A percentile compares a stretch with the other conserved stretches of the same genome.
Evolutionary conservation across 1,284 basidiomycete species (phyloP).

Genomic region (Ustilago cynodontis): DNA sequence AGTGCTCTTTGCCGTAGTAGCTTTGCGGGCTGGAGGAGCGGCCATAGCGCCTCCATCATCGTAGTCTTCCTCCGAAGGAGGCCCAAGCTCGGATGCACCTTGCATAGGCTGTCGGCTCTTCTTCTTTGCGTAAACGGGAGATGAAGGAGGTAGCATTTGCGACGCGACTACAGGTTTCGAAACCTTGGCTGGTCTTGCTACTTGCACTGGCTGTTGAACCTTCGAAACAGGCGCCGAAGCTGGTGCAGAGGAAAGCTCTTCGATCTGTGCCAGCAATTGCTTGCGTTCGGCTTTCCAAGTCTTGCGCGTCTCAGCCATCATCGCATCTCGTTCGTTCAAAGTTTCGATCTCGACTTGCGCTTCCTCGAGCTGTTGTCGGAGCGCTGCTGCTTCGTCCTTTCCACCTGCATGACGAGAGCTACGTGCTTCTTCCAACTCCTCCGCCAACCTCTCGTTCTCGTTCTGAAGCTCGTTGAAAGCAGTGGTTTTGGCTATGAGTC

Average conservation of each 20-base stretch:
- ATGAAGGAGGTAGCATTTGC: conserved; percentile 30
- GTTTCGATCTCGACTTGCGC: conserved; percentile 36
- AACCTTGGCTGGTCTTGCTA: conserved; percentile 6
- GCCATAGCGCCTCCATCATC: conserved; percentile 12
- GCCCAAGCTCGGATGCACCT: conserved; percentile 45
- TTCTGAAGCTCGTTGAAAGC: conserved; percentile 27
- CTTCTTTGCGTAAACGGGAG: conserved; percentile 46
- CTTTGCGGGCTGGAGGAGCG: conserved; percentile 18
- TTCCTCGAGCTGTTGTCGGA: conserved; percentile 25
- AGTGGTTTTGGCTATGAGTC: conserved; percentile 19
- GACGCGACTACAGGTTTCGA: conserved; percentile 15
- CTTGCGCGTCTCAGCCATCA: conserved; percentile 50
- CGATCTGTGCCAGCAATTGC: conserved; percentile 31
- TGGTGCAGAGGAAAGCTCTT: conserved; percentile 25
- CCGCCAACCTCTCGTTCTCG: conserved; percentile 37
- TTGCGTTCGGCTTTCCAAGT: conserved; percentile 46
- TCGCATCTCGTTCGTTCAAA: conserved; percentile 36
- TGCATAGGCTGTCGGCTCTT: conserved; percentile 44
- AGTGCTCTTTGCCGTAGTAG: conserved; percentile 17
- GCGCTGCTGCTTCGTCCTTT: background rate
- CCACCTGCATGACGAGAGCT: conserved; percentile 9
- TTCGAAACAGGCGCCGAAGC: conserved; percentile 7
- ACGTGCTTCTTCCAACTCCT: conserved; percentile 26
- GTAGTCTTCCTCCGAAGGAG: conserved; percentile 40
- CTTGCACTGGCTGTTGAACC: background rate